Evolutionary conservation across 768 basidiomycete species (phyloP), one percentile per base, ranked within the genome.

Genomic region (Phanerochaete carnosa): DNA sequence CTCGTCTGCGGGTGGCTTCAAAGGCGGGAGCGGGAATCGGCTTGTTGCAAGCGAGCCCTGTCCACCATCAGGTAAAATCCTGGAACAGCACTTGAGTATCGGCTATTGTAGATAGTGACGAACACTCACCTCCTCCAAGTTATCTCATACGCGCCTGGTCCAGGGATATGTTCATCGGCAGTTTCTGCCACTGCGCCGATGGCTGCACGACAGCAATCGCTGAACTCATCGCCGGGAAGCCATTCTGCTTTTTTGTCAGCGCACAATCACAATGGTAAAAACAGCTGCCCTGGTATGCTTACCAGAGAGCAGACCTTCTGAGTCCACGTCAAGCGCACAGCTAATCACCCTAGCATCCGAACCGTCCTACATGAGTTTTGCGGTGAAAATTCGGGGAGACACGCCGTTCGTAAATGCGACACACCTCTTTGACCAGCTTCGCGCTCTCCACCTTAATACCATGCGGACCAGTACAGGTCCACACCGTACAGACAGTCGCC

Each of bases 191-290:
- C 72, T 28, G 74, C 65, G 3, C 77, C 69, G 59, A 88, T 68
- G 47, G 74, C 76, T 43, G 90, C 72, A 12, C 81, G 80, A 65
- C 83, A 86, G 23, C 79, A 66, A 33, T 84, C 79, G 45, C 79
- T 80, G 62, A 90, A 82, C 61, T 82, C 81, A 65, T 94, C 92
- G 0, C 87, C 88, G 11, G 83, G 67, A 26, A 83, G 70, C 73
- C 83, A 89, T 62, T 88, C 89, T 89, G 62, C 9, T 23, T 4
- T 12, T 19, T 19, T 7, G 39, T 43, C 39, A 43, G 39, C 8
- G 26, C 12, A 30, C 2, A 16, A 32, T 68, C 29, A 65, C 60
- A 35, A 39, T 25, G 35, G 30, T 22, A 11, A 33, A 22, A 55
- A 15, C 23, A 26, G 26, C 37, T 19, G 19, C 22, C 8, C 15